Base-by-base conservation (phyloP, 2,329 filamentous ascomycete species). In the Trichoderma sp. region DNA sequence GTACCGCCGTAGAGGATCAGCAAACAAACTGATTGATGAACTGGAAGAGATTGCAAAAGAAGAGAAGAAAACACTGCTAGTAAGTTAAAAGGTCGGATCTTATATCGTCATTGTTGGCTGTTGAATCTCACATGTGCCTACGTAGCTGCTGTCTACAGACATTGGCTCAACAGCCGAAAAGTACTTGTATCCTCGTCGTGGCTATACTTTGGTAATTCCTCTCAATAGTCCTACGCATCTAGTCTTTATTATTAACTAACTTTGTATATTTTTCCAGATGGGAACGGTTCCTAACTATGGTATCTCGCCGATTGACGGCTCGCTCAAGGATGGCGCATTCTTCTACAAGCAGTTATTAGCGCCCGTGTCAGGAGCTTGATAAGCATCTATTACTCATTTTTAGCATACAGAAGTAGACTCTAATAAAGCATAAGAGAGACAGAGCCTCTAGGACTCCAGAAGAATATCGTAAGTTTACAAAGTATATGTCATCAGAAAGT, bases 231-330 rank as follows among this genome's bases (percentile, higher is more conserved):
- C 21, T 0, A 13, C n/a, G 2, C 32, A 30, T 4, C 30, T 14
- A 5, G 10, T 55, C 1, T 5, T 39, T 7, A 3, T 55, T 24
- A 14, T 10, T 63, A 10, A 51, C 13, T n/a, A 28, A 5, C 1
- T 28, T 8, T 16, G 16, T 16, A 16, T 11, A 18, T 10, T 55
- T 11, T 16, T 10, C 39, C 24, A 68, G 66, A 49, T 67, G 14
- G 70, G 69, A 28, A 68, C 1, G 2, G 16, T 71, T 14, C 70
- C 70, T 1, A 68, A 68, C 13, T 70, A 54, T 59, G 71, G 68
- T 51, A 68, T 69, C 43, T 68, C 55, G 26, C 70, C 71, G 13
- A 39, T 51, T 2, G 71, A 67, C 5, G 66, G 69, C 2, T 46
- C 54, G 5, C 43, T 68, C 1, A 66, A 68, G 6, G 70, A 71